Base-by-base conservation (phyloP, 495 filamentous ascomycete species). In the Chaetomium cochliodes region DNA sequence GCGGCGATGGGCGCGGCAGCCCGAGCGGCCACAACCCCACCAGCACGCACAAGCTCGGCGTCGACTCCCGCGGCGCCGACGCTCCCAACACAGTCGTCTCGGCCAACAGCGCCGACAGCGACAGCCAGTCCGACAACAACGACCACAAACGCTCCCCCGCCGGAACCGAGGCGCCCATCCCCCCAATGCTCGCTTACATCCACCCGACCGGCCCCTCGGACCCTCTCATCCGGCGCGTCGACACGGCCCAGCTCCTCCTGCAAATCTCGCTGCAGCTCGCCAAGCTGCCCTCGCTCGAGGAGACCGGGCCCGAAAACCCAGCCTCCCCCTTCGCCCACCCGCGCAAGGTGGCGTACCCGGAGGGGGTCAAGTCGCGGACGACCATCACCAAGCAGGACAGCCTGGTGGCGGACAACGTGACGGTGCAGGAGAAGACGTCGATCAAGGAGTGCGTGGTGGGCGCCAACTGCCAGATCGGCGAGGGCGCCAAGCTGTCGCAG, bases 391-490 rank as follows among this genome's bases (percentile, higher is more conserved):
- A 87, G 66, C 74, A 78, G 16, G 92, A 96, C 75, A 89, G 85
- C 69, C 78, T 98, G 2, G 82, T 98, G 28, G 93, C 83, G 2
- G 87, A 90, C 23, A 97, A 96, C 71, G 91, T 93, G 28, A 92
- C 88, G 3, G 86, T 98, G 2, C 89, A 90, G 65, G 87, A 90
- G 65, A 91, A 90, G 70, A 83, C 83, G 33, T 87, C 89, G n/a
- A 89, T 98, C 74, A 96, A 96, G 72, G 90, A 94, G 73, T 87
- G 81, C 60, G 90, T 96, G 37, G 85, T 98, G 41, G 94, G 94
- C 37, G 83, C 91, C 11, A 91, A 91, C 70, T 92, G 89, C 76
- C 85, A 89, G 60, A 96, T 98, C 65, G 86, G 85, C 60, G 84
- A 84, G 65, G 91, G 91, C 39, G 92, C 87, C n/a, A 86, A 89